Evolutionary conservation across 306 rosid species (phyloP).

Genomic region (Abrus pulchellus): DNA sequence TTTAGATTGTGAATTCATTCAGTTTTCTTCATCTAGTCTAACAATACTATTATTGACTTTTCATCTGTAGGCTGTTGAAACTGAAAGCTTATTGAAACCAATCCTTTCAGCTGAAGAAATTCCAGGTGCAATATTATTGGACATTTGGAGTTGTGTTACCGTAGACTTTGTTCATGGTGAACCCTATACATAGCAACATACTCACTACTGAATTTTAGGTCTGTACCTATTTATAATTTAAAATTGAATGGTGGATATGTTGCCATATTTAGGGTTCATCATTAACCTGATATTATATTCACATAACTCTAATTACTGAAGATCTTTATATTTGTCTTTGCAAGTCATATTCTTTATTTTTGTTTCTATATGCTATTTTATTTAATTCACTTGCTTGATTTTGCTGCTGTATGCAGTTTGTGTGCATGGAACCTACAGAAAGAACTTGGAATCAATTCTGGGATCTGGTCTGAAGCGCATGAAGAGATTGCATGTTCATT

Average conservation of each 20-base stretch:
- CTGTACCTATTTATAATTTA: neutral
- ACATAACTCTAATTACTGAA: slow-evolving; percentile 10
- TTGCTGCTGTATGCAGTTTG: slow-evolving; percentile 70
- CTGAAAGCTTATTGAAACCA: slow-evolving; percentile 81
- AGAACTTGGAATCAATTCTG: slow-evolving; percentile 79
- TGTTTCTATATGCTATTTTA: neutral
- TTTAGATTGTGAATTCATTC: slow-evolving; percentile 25
- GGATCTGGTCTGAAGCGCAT: slow-evolving; percentile 84
- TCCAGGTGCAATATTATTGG: slow-evolving; percentile 65
- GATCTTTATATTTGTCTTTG: neutral
- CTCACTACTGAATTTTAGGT: neutral
- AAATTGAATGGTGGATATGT: slow-evolving; percentile 8
- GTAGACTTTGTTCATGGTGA: neutral
- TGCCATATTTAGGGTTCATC: slow-evolving; percentile 6
- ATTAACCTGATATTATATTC: neutral
- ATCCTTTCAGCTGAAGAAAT: slow-evolving; percentile 82
- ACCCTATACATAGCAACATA: slow-evolving; percentile 18
- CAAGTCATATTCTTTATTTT: neutral
- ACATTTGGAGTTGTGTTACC: neutral
- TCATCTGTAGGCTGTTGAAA: slow-evolving; percentile 79
- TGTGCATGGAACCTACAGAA: slow-evolving; percentile 88
- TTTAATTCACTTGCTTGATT: slow-evolving; percentile 30
- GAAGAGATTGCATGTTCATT: slow-evolving; percentile 95
- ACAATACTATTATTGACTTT: slow-evolving; percentile 6
- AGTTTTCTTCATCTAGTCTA: slow-evolving; percentile 10